Percentiles rank a stretch among this genome's conserved stretches.
These are phyloP conservation scores for Camellia granthamiana DNA, from an alignment of 148 eudicot genomes.

Conservation along the genomic window DNA sequence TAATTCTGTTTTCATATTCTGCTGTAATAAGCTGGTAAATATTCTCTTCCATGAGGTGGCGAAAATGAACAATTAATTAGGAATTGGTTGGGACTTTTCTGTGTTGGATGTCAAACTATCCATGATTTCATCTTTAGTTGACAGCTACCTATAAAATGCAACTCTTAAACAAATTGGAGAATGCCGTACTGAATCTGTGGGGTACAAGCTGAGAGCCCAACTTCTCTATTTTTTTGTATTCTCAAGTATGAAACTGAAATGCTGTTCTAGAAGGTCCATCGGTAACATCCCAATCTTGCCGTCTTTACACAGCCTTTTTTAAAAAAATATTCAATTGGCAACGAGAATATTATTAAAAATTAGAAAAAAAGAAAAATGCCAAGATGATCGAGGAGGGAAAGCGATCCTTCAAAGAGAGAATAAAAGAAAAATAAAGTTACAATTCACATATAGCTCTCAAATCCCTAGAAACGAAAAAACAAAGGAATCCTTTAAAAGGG, in stretches of 20 bases:
- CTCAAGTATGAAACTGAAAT: background rate
- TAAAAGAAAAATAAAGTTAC: too few species aligned
- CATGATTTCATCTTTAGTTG: background rate
- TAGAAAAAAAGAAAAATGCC: too few species aligned
- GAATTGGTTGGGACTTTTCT: background rate
- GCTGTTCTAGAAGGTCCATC: background rate
- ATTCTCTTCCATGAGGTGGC: background rate
- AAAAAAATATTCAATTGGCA: too few species aligned
- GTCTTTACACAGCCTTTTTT: background rate
- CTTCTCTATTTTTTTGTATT: background rate
- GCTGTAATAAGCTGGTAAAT: background rate
- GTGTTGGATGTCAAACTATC: background rate
- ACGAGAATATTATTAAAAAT: too few species aligned
- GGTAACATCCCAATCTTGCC: background rate
- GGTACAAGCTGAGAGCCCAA: background rate
- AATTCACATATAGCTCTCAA: too few species aligned
- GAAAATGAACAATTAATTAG: background rate
- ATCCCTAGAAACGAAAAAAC: too few species aligned
- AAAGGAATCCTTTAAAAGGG: too few species aligned
- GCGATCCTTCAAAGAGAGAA: too few species aligned
- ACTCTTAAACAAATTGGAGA: constrained; percentile 2
- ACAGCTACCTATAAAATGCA: background rate
- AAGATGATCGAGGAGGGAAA: too few species aligned
- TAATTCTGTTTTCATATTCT: background rate
- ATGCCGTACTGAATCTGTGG: background rate